Evolutionary conservation across 2,329 filamentous ascomycete genomes (phyloP), one percentile per base, ranked within the genome.

Genomic region (Fusarium armeniacum): DNA sequence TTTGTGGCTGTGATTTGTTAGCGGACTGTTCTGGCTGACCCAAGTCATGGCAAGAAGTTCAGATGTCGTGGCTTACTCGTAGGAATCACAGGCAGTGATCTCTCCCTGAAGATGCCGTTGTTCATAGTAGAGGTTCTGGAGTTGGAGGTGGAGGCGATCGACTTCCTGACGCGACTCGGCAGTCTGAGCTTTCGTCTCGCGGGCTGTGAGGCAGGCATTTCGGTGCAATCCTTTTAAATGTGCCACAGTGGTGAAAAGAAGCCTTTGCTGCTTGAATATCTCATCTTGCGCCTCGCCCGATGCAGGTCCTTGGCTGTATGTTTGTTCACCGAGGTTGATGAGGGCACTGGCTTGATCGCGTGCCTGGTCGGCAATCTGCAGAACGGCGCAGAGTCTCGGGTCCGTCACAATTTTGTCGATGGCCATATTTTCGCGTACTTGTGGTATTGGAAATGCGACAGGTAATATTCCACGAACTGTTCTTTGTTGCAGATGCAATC

Each of bases 101-200:
- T 99, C 96, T 50, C 93, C 93, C 69, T 92, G 89, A 57, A 99
- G 83, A 79, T 98, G 94, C 57, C 93, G 86, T 82, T 98, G 94
- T 80, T 99, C 95, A 77, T 99, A 99, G 79, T 96, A 97, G 10
- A 99, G 83, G 76, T 99, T 99, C 81, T 98, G 95, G 58, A 99
- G 85, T 76, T 97, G 93, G 38, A 99, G 85, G 78, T 98, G 94
- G 65, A 99, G 85, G 51, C 91, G 89, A 78, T 99, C 96, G 69
- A 98, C 93, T 80, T 97, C 93, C 75, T 95, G 92, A 50, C 94
- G 89, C 50, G 92, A 92, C 79, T 97, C 93, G 32, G 93, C 91
- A 1, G 96, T 98, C 73, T 89, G 85, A 55, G 91, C 85, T 79
- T 98, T 98, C 16, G 94, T 97, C 72, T 93, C 89, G 70, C 96